These are phyloP conservation scores for Metarhizium brunneum DNA, from an alignment of 2,329 filamentous ascomycete genomes.

Conservation along the genomic window DNA sequence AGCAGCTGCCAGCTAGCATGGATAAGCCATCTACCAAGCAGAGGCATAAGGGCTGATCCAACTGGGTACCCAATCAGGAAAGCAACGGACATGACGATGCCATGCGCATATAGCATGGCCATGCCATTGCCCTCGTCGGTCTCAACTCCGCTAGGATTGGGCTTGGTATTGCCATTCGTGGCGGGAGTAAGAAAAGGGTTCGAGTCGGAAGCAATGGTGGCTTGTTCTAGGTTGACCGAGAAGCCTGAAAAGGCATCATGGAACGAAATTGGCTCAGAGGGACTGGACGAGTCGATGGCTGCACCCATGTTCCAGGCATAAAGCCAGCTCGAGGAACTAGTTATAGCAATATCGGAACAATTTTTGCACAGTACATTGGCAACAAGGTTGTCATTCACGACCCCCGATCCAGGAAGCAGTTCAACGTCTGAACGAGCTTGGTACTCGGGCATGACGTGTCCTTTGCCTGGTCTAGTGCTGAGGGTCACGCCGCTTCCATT, in stretches of 20 bases:
- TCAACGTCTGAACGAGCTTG: constrained; percentile 33
- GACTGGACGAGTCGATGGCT: constrained; percentile 34
- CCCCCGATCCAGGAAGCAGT: constrained; percentile 49
- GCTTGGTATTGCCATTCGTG: constrained; percentile 1
- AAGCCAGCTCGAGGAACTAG: constrained; percentile 38
- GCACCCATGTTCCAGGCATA: constrained; percentile 40
- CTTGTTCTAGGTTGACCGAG: constrained; percentile 37
- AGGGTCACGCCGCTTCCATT: constrained; percentile 54
- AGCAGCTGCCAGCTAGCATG: constrained; percentile 48
- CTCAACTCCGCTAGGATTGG: constrained; percentile 6
- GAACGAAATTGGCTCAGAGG: constrained; percentile 27
- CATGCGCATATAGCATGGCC: constrained; percentile 35
- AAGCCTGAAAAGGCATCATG: constrained; percentile 39
- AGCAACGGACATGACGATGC: constrained; percentile 50
- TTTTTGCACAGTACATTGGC: constrained; percentile 50
- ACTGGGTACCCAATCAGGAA: constrained; percentile 51
- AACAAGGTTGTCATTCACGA: constrained; percentile 41
- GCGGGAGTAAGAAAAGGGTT: constrained; percentile 38
- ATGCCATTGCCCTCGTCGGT: constrained; percentile 13
- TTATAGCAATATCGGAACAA: constrained; percentile 36
- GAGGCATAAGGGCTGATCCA: constrained; percentile 49
- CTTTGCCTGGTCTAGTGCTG: constrained; percentile 42
- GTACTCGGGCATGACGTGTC: constrained; percentile 39
- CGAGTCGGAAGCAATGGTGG: constrained; percentile 33
- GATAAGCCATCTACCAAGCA: constrained; percentile 45